phyloP scores from a whole-genome alignment of 306 rosid genomes.

The Trifolium subterraneum region DNA sequence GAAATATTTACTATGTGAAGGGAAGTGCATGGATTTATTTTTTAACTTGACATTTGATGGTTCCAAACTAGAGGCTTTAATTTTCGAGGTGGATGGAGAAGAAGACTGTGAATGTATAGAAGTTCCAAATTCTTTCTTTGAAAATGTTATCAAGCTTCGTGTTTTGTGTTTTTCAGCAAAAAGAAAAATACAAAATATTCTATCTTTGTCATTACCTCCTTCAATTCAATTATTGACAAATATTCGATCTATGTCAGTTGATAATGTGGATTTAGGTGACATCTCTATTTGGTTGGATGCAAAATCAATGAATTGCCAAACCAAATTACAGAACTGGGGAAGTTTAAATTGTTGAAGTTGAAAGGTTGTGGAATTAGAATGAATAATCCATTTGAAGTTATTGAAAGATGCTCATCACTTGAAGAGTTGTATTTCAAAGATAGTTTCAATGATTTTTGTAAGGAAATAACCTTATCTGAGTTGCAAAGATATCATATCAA shows the following conservation, averaged over 20 bases:
- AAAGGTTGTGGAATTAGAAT: no score
- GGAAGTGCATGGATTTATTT: not conserved
- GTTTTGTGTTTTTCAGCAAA: not conserved
- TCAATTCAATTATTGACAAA: not conserved
- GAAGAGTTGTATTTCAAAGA: not conserved
- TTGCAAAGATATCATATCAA: not conserved
- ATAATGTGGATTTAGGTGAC: fast-evolving
- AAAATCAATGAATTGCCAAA: not conserved
- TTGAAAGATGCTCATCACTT: no score
- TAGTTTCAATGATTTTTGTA: not conserved
- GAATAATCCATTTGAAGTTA: no score
- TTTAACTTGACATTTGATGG: not conserved
- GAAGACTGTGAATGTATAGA: fast-evolving
- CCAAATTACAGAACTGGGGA: not conserved
- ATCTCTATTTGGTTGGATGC: conserved; percentile 27
- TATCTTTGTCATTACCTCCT: not conserved
- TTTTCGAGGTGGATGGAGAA: fast-evolving
- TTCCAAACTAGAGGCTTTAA: conserved; percentile 24
- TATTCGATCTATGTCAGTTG: not conserved
- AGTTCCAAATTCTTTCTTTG: not conserved
- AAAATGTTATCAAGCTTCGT: not conserved
- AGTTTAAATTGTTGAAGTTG: no score
- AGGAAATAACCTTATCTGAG: not conserved
- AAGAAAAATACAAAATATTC: no score
- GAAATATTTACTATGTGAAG: not conserved